Evolutionary conservation across 345 rosid species (phyloP), one percentile per base, ranked within the genome.

Genomic region (Gossypium anomalum): DNA sequence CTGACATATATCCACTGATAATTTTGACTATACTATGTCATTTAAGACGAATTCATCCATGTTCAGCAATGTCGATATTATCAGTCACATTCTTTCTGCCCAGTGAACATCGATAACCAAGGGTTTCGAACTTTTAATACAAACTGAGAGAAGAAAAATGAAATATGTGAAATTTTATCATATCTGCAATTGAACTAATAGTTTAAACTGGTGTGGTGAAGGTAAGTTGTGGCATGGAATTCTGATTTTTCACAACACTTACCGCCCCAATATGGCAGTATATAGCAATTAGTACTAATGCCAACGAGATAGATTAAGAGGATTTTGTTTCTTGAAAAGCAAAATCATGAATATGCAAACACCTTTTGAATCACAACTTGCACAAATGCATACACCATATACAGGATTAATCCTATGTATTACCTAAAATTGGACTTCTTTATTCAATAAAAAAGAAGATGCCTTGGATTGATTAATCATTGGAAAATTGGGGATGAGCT

Each of bases 381-480:
- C 56, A 29, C 72, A 62, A 72, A 14, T 61, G 74, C 75, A 53
- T 63, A 11, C 20, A 53, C 56, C 63, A 58, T 58, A 38, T 58
- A 70, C 29, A 58, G 74, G 62, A 75, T 61, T 72, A 53, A 66
- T 75, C 71, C 51, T 67, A 16, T 4, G 52, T 44, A 51, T 47
- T 60, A 64, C 56, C 71, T 44, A 67, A 60, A 58, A 72, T 44
- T 17, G 55, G 49, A 66, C 53, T 29, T 63, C 62, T 58, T 62
- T 48, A 56, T 56, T 57, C 52, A 59, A 55, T 62, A 53, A 58
- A 4, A 48, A 25, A 60, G 69, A 73, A 44, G 23, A 56, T 76
- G 76, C 63, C 55, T 70, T 78, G 82, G 79, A 75, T 78, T 80
- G 80, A 78, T 80, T 70, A 80, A 73, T 59, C 80, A 74, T 78